phyloP scores from a whole-genome alignment of 495 filamentous ascomycete genomes.

The Aspergillus ellipticus region DNA sequence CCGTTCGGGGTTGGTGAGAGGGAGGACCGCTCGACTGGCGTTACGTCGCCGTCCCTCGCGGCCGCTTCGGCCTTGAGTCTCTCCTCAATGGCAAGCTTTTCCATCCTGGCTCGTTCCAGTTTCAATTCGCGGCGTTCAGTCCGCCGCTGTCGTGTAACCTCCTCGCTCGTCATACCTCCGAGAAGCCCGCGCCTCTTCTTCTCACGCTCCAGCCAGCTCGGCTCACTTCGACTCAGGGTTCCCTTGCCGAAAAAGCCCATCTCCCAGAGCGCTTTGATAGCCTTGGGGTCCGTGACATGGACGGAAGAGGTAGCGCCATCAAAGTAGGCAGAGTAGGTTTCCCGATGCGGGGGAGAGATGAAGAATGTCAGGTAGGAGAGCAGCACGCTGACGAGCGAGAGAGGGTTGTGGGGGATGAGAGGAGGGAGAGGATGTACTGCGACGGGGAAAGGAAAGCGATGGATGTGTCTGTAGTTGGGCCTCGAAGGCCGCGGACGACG shows the following conservation, averaged over 20 bases:
- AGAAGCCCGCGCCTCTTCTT: slow-evolving; percentile 63
- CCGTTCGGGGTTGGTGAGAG: slow-evolving; percentile 16
- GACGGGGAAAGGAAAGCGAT: slow-evolving; percentile 76
- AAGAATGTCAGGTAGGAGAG: slow-evolving; percentile 72
- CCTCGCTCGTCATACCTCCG: slow-evolving; percentile 66
- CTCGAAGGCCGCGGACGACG: slow-evolving; percentile 47
- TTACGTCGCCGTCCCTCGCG: slow-evolving; percentile 25
- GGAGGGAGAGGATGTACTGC: slow-evolving; percentile 75
- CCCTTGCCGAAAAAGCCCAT: slow-evolving; percentile 96
- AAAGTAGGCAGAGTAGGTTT: slow-evolving; percentile 71
- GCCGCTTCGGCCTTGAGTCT: slow-evolving; percentile 61
- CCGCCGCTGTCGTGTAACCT: slow-evolving; percentile 70
- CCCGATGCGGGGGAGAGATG: slow-evolving; percentile 64
- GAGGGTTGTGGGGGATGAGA: slow-evolving; percentile 87
- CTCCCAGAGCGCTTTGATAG: slow-evolving; percentile 84
- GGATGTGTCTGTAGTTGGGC: slow-evolving; percentile 63
- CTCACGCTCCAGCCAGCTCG: slow-evolving; percentile 84
- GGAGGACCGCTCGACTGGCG: slow-evolving; percentile 6
- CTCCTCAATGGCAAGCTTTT: slow-evolving; percentile 74
- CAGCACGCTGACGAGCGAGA: slow-evolving; percentile 76
- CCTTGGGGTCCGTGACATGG: slow-evolving; percentile 72
- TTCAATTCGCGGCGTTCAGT: slow-evolving; percentile 81
- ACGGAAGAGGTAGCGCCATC: slow-evolving; percentile 75
- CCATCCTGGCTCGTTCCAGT: slow-evolving; percentile 79
- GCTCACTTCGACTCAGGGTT: slow-evolving; percentile 86